A percentile compares a stretch with the other conserved stretches of the same genome.
phyloP scores from a whole-genome alignment of 148 eudicot genomes.

The Arctostaphylos glauca region DNA sequence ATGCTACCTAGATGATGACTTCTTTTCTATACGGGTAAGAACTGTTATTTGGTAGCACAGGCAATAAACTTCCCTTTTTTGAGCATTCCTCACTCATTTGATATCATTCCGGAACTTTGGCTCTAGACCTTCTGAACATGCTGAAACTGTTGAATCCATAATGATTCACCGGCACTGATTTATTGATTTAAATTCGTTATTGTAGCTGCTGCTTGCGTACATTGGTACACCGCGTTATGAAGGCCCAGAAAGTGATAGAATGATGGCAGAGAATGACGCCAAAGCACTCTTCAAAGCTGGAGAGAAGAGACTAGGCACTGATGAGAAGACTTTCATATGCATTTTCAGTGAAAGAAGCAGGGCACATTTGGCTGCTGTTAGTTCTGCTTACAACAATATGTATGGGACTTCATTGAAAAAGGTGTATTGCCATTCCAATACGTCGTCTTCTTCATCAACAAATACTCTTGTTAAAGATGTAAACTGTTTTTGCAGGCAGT shows the following conservation, averaged over 20 bases:
- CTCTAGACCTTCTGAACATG: neutral
- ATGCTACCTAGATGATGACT: neutral
- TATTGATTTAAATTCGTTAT: neutral
- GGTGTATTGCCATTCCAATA: slow-evolving; percentile 21
- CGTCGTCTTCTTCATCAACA: neutral
- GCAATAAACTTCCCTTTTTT: neutral
- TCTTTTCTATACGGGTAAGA: neutral
- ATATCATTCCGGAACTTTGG: neutral
- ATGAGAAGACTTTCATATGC: slow-evolving; percentile 66
- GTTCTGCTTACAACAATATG: slow-evolving; percentile 49
- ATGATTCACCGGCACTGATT: neutral
- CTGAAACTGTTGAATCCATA: neutral
- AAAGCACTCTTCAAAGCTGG: slow-evolving; percentile 77
- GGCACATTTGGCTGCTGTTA: slow-evolving; percentile 72
- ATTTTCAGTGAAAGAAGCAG: slow-evolving; percentile 73
- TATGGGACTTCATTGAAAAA: slow-evolving; percentile 44
- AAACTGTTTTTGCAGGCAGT: slow-evolving; percentile 35
- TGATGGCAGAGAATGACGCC: slow-evolving; percentile 65
- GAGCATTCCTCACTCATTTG: neutral
- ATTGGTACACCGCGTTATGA: slow-evolving; percentile 54
- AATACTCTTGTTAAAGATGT: neutral
- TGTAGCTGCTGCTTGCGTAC: slow-evolving; percentile 74
- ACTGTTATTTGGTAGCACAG: neutral
- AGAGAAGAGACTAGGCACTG: slow-evolving; percentile 87
- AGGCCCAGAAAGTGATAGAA: slow-evolving; percentile 68